phyloP scores from a whole-genome alignment of 2,329 filamentous ascomycete species.

The Davidsoniella eucalypti region DNA sequence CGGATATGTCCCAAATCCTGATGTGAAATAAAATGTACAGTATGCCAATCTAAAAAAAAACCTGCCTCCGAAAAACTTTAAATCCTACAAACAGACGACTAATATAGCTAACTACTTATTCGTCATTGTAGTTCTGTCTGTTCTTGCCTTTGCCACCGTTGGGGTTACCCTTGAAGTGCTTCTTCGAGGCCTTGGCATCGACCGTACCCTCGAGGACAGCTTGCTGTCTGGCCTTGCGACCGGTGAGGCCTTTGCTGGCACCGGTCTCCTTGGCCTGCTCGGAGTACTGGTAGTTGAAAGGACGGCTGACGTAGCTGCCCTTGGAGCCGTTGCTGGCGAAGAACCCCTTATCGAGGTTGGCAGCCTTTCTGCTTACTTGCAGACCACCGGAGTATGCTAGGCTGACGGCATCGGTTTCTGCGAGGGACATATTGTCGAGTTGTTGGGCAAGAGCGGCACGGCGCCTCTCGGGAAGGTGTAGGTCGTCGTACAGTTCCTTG shows the following conservation, averaged over 20 bases:
- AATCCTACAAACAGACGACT: not conserved
- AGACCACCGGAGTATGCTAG: slow-evolving; percentile 19
- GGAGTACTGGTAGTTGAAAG: slow-evolving; percentile 81
- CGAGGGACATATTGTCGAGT: slow-evolving; percentile 29
- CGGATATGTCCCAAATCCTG: not conserved
- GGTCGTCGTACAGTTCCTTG: slow-evolving; percentile 67
- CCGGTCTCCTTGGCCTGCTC: slow-evolving; percentile 47
- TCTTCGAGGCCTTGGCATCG: slow-evolving; percentile 69
- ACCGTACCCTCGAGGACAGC: slow-evolving; percentile 71
- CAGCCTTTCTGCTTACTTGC: slow-evolving; percentile 54
- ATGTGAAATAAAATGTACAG: slow-evolving; percentile 1
- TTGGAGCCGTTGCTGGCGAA: slow-evolving; percentile 48
- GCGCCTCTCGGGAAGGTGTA: slow-evolving; percentile 68
- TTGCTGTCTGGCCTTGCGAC: slow-evolving; percentile 67
- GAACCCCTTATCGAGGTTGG: slow-evolving; percentile 73
- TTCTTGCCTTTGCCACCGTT: slow-evolving; percentile 41
- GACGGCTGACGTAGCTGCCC: slow-evolving; percentile 53
- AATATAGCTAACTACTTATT: not conserved
- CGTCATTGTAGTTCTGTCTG: slow-evolving; percentile 23
- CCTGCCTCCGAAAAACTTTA: not conserved
- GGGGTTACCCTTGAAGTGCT: slow-evolving; percentile 77
- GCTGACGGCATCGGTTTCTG: slow-evolving; percentile 18
- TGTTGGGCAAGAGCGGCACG: slow-evolving; percentile 44
- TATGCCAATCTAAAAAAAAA: slow-evolving; percentile 6
- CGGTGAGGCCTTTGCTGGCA: slow-evolving; percentile 50